A percentile compares a stretch with the other conserved stretches of the same genome.
phyloP scores from a whole-genome alignment of 169 alveolate species.

The Miamiensis avidus region DNA sequence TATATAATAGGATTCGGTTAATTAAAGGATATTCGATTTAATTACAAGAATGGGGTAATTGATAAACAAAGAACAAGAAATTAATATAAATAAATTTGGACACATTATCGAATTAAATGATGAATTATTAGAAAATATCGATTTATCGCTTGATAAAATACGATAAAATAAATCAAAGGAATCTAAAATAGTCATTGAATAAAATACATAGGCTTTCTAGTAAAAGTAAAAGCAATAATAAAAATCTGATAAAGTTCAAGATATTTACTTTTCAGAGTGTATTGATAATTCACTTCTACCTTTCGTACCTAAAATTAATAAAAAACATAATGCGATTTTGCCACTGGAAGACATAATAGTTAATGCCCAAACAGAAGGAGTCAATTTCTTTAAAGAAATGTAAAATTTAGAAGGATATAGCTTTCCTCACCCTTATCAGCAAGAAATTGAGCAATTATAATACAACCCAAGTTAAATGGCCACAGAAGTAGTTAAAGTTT shows the following conservation, averaged over 20 bases:
- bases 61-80: too few species aligned
- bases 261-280: background rate
- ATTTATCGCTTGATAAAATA: conserved; percentile 9
- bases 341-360: conserved; percentile 41
- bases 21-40: background rate
- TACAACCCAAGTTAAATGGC: conserved; percentile 2
- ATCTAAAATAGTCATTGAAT: background rate
- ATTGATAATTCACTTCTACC: conserved; percentile 25
- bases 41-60: background rate
- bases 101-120: conserved; percentile 4
- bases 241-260: background rate
- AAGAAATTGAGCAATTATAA: conserved; percentile 36
- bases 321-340: conserved; percentile 35
- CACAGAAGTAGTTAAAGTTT: conserved; percentile 1
- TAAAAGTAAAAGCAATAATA: too few species aligned
- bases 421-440: conserved; percentile 46
- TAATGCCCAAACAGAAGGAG: conserved; percentile 21
- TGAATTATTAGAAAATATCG: conserved; percentile 13
- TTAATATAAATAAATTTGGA: conserved; percentile 11
- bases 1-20: background rate
- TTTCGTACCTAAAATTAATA: conserved; percentile 37
- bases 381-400: conserved; percentile 10
- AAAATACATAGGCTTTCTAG: background rate
- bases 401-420: conserved; percentile 1
- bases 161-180: background rate